Evolutionary conservation across 163 green algal genomes (phyloP), one percentile per base, ranked within the genome.

Genomic region (Volvox carteri): DNA sequence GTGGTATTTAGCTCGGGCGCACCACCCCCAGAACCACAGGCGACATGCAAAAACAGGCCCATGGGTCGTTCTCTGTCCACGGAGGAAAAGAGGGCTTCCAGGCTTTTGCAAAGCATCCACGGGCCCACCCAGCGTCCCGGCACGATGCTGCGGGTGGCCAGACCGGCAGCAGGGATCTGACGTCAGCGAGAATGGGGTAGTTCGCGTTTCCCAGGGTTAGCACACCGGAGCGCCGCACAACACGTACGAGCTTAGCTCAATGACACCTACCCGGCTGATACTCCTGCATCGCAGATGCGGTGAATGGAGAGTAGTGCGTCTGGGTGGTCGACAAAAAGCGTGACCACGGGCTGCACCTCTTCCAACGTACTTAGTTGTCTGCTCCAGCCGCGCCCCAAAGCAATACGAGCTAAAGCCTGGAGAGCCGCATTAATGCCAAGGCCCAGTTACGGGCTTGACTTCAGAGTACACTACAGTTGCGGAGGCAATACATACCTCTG

Each of bases 81-180:
- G 58, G 86, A 54, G 33, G 37, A 1, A 37, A 89, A n/a, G 44
- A 93, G 68, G 25, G 89, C 86, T 78, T 96, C 93, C 65, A 99
- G 76, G 46, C 95, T 91, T 30, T 95, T 92, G 93, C 96, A 99
- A 58, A 98, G 92, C 44, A 93, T 94, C 92, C 95, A 99, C 0
- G 97, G 97, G 0, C 97, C 97, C 77, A 99, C 85, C 97, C 97
- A 99, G 77, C 94, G 90, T 1, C 97, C 97, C 3, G 96, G 80
- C 19, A 95, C 88, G 4, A 99, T 94, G 48, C 97, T 98, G 94
- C 6, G 18, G 33, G 65, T 37, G 54, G 54, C n/a, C n/a, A n/a
- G n/a, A n/a, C n/a, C n/a, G n/a, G n/a, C n/a, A n/a, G n/a, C n/a
- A n/a, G n/a, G n/a, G n/a, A n/a, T n/a, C n/a, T n/a, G n/a, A n/a